phyloP scores from a whole-genome alignment of 768 basidiomycete genomes.

The Rhizopogon sp. region DNA sequence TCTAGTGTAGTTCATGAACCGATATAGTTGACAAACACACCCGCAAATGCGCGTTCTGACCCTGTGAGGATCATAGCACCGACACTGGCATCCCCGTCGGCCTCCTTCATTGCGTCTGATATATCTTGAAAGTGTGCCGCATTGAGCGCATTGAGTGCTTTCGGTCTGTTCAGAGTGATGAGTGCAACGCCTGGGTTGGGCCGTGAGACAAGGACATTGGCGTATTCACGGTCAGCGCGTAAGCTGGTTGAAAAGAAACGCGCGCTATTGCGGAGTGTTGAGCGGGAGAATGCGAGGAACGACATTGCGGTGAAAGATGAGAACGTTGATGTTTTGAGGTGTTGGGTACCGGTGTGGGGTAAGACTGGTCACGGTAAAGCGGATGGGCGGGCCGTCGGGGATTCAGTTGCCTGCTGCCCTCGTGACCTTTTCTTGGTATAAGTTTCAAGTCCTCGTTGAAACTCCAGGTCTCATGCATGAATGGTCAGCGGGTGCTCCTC shows the following conservation, averaged over 20 bases:
- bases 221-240: constrained; percentile 34
- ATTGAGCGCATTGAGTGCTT: constrained; percentile 84
- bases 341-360: neutral
- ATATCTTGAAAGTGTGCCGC: constrained; percentile 78
- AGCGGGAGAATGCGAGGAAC: constrained; percentile 6
- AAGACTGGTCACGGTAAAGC: neutral
- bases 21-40: constrained; percentile 34
- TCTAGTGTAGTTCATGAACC: neutral
- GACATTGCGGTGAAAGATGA: constrained; percentile 12
- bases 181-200: constrained; percentile 70
- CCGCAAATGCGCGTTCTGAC: constrained; percentile 89
- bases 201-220: constrained; percentile 62
- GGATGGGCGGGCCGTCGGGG: neutral
- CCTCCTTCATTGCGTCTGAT: constrained; percentile 66
- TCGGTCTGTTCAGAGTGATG: constrained; percentile 85
- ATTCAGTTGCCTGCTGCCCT: neutral
- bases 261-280: constrained; percentile 1
- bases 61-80: constrained; percentile 92
- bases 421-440: too few relatives aligned
- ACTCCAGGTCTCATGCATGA: too few relatives aligned
- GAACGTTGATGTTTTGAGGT: neutral
- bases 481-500: too few relatives aligned
- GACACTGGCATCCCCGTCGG: constrained; percentile 65
- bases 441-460: too few relatives aligned
- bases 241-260: constrained; percentile 26